Conservation (phyloP, 257 asterid genomes). For the Thymus quinquecostatus region DNA sequence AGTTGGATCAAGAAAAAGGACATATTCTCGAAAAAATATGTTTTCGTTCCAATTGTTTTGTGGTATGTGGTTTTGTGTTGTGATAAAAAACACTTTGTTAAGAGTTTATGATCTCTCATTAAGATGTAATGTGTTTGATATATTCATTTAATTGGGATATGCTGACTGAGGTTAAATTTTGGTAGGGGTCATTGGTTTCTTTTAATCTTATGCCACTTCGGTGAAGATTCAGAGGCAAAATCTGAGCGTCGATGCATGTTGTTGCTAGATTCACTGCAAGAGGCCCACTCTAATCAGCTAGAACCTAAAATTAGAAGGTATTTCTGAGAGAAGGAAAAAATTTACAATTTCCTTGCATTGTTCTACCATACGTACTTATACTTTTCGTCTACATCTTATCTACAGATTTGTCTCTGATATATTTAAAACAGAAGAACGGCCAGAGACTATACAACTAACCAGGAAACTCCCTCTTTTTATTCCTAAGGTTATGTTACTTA, state of each 20-base stretch:
- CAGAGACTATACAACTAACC: constrained; percentile 35
- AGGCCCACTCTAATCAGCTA: constrained; percentile 39
- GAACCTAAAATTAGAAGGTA: constrained; percentile 69
- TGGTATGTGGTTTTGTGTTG: constrained; percentile 33
- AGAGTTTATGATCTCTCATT: constrained; percentile 3
- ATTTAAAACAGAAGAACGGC: constrained; percentile 40
- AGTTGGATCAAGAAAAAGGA: constrained; percentile 42
- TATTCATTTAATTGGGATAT: constrained; percentile 16
- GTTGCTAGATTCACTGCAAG: constrained; percentile 64
- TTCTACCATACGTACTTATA: not conserved
- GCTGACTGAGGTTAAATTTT: constrained; percentile 24
- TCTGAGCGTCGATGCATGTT: constrained; percentile 60
- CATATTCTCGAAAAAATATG: constrained; percentile 49
- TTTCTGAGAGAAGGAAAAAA: not conserved
- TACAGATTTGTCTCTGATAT: constrained; percentile 60
- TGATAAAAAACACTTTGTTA: not conserved
- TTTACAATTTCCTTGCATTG: not conserved
- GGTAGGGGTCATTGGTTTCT: constrained; percentile 84
- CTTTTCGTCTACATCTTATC: constrained; percentile 6
- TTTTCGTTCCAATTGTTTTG: constrained; percentile 44
- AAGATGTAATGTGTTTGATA: not conserved
- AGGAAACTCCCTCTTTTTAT: constrained; percentile 51
- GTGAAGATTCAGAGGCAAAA: constrained; percentile 41
- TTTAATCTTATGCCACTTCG: constrained; percentile 72
- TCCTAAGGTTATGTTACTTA: constrained; percentile 54